Conservation (phyloP, 192 early-diverging fungal genomes). For the Funneliformis mosseae region DNA sequence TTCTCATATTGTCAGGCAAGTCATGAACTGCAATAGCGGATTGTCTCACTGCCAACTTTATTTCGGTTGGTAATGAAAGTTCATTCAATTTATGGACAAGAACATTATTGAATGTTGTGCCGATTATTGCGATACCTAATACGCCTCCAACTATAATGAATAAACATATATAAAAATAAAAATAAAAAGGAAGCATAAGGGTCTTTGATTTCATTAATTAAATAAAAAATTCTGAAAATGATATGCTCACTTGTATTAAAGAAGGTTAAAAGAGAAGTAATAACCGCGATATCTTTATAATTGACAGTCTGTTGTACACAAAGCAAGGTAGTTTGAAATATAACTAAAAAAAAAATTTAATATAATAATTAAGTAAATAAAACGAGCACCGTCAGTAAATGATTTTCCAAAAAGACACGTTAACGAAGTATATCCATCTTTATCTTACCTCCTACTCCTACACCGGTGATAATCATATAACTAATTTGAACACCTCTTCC, state of each 20-base stretch:
- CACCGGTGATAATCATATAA: constrained; percentile 68
- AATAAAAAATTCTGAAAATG: not conserved
- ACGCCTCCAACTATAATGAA: constrained; percentile 42
- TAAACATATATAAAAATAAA: too few species aligned
- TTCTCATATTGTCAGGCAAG: not conserved
- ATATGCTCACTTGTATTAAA: constrained; percentile 35
- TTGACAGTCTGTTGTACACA: constrained; percentile 72
- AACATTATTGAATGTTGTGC: constrained; percentile 65
- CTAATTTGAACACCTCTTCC: constrained; percentile 56
- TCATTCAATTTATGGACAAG: constrained; percentile 21
- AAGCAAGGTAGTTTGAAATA: constrained; percentile 75
- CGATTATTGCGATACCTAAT: constrained; percentile 68
- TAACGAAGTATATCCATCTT: too few species aligned
- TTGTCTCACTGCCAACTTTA: not conserved
- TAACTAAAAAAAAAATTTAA: constrained; percentile 35
- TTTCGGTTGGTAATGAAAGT: not conserved
- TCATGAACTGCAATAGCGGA: not conserved
- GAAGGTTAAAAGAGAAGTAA: constrained; percentile 71
- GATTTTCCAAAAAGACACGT: too few species aligned
- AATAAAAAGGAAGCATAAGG: not conserved
- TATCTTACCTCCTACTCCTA: constrained; percentile 63
- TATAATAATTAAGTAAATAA: too few species aligned
- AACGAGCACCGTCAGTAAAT: too few species aligned
- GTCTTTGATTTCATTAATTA: constrained; percentile 36
- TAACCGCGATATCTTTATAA: constrained; percentile 68